Percentiles rank a stretch among this genome's conserved stretches.
phyloP scores from a whole-genome alignment of 2,329 filamentous ascomycete genomes.

The Colletotrichum ledebouriae region DNA sequence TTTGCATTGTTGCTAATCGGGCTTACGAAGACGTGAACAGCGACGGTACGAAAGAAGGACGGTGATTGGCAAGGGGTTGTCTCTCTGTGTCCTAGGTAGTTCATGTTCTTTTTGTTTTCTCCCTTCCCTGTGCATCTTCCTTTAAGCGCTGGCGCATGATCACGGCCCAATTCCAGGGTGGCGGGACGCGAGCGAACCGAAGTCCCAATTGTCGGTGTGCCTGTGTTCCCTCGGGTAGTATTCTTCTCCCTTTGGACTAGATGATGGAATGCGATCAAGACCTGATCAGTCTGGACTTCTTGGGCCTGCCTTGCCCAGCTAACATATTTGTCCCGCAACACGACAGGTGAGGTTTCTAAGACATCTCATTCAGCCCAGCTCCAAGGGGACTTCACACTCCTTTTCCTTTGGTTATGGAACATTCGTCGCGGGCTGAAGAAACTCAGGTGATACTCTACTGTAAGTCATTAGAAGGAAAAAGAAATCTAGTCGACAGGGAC shows the following conservation, averaged over 20 bases:
- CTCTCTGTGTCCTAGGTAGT: neutral
- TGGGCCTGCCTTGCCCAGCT: no score
- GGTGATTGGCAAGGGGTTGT: no score
- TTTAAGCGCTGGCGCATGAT: neutral
- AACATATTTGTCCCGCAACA: no score
- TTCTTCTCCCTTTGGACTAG: neutral
- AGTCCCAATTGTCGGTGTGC: neutral
- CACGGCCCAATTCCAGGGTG: slow-evolving; percentile 15
- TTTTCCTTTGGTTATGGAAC: neutral
- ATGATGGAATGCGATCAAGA: slow-evolving; percentile 7
- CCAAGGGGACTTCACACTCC: no score
- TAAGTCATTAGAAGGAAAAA: slow-evolving; percentile 1
- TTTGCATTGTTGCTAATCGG: no score
- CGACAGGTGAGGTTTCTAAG: no score
- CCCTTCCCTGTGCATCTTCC: no score
- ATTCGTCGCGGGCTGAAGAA: slow-evolving; percentile 2
- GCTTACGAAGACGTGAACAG: neutral
- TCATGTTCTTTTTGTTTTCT: neutral
- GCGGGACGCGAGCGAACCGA: neutral
- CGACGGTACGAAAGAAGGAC: neutral
- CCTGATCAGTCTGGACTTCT: neutral
- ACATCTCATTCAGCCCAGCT: no score
- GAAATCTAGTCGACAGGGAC: neutral
- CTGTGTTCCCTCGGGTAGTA: slow-evolving; percentile 4
- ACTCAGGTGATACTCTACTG: no score